Evolutionary conservation across 352 stramenopile species (phyloP), one percentile per base, ranked within the genome.

Genomic region (Globisporangium cystogenes): DNA sequence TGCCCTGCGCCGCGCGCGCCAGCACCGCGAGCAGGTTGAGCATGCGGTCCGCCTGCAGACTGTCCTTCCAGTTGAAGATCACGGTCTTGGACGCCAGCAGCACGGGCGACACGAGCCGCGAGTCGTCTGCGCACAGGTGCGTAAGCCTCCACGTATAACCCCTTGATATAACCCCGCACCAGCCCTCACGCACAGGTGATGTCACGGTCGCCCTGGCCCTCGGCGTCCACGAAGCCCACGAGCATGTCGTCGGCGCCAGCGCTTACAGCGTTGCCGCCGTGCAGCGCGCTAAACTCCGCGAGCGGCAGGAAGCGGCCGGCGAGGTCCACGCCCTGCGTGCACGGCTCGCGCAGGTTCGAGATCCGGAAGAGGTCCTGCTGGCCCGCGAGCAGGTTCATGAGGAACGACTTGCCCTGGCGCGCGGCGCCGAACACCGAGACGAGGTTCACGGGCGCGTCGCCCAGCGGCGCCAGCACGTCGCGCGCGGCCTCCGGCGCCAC

Each of bases 31-130:
- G 62, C 33, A 95, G 29, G 29, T 95, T 95, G 21, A 95, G 66
- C 57, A 95, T 95, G 20, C 84, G 81, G 26, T 95, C 84, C 1
- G 81, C 76, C 45, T 95, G 82, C 1, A 95, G 55, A 68, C 80
- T 90, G 59, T 95, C 84, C 57, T 94, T 94, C 84, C 84, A 94
- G 64, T 94, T 94, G 58, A 94, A 94, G n/a, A 94, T 64, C 36
- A 94, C 84, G 0, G 82, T 82, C 51, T 94, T 94, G 23, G 84
- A 94, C 21, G 84, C 61, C n/a, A 94, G 60, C 48, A 94, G 64
- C 39, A 94, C 81, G 2, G 84, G 84, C 24, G 84, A 93, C 54
- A 94, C 82, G 23, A 94, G 67, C 46, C 82, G 62, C 52, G 82
- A 94, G 55, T 94, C 84, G 48, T 94, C 74, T 87, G 51, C 8